Evolutionary conservation across 176 grass and related monocot genomes (phyloP).

Genomic region (Luzula sylvatica): DNA sequence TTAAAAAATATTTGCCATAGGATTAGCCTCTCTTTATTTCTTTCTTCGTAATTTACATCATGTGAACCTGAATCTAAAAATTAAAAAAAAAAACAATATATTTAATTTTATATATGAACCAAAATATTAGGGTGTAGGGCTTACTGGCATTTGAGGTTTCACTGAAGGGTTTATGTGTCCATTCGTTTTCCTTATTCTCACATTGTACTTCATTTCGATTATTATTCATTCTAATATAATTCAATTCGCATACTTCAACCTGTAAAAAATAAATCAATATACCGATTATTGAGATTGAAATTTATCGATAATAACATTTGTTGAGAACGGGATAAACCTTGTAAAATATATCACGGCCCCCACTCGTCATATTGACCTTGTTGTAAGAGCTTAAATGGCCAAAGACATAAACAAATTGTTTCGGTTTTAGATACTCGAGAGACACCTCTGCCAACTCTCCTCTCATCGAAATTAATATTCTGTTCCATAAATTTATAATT

Average conservation of each 20-base stretch:
- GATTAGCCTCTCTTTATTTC: not conserved
- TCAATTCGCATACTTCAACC: conserved; percentile 4
- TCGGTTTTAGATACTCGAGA: not conserved
- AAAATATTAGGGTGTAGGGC: not conserved
- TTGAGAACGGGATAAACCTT: not conserved
- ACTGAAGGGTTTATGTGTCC: not conserved
- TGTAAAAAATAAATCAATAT: not conserved
- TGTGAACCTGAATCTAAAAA: conserved; percentile 1
- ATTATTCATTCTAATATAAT: not conserved
- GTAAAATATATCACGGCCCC: not conserved
- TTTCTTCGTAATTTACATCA: conserved; percentile 13
- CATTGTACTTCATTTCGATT: not conserved
- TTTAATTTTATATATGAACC: not conserved
- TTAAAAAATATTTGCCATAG: conserved; percentile 22
- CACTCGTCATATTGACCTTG: not conserved
- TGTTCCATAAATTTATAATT: conserved; percentile 3
- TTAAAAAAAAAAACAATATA: not conserved
- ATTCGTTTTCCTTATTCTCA: not conserved
- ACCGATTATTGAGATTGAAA: not conserved
- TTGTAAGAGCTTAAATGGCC: conserved; percentile 1
- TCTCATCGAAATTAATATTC: conserved; percentile 3
- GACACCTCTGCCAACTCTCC: conserved; percentile 4
- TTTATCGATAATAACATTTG: no score
- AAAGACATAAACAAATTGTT: conserved; percentile 9
- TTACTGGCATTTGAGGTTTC: not conserved